Evolutionary conservation across 1,284 basidiomycete species (phyloP).

Genomic region (Puccinia coronata): DNA sequence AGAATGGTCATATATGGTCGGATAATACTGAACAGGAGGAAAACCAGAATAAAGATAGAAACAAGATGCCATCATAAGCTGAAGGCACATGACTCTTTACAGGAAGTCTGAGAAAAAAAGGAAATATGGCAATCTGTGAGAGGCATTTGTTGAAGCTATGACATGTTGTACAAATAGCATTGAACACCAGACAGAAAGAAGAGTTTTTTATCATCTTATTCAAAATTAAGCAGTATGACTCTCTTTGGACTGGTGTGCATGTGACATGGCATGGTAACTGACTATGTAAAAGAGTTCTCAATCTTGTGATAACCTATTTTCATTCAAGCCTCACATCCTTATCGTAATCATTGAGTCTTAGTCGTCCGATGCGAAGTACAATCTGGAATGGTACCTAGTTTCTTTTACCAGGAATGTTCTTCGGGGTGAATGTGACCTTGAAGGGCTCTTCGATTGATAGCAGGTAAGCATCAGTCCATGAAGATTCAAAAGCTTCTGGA

Average conservation of each 20-base stretch:
- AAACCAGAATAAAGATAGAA: too few species aligned
- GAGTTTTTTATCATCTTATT: neutral
- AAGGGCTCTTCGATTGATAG: conserved; percentile 40
- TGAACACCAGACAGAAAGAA: neutral
- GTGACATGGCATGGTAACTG: too few species aligned
- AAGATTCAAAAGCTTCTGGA: conserved; percentile 31
- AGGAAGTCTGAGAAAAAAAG: too few species aligned
- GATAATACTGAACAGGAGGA: neutral
- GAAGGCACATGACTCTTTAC: too few species aligned
- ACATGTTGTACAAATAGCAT: neutral
- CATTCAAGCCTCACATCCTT: too few species aligned
- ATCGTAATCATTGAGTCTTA: neutral
- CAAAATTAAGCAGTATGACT: neutral
- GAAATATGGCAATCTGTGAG: neutral
- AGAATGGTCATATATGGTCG: too few species aligned
- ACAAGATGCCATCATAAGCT: too few species aligned
- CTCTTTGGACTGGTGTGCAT: too few species aligned
- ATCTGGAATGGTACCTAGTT: neutral
- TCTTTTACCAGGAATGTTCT: neutral
- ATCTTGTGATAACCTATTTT: too few species aligned
- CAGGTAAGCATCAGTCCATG: conserved; percentile 45
- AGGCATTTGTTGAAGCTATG: neutral
- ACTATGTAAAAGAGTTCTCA: too few species aligned
- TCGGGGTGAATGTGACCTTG: conserved; percentile 20
- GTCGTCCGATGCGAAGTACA: too few species aligned